A percentile compares a stretch with the other conserved stretches of the same genome.
Conservation (phyloP, 352 stramenopile species). For the Globisporangium uncinulatum region DNA sequence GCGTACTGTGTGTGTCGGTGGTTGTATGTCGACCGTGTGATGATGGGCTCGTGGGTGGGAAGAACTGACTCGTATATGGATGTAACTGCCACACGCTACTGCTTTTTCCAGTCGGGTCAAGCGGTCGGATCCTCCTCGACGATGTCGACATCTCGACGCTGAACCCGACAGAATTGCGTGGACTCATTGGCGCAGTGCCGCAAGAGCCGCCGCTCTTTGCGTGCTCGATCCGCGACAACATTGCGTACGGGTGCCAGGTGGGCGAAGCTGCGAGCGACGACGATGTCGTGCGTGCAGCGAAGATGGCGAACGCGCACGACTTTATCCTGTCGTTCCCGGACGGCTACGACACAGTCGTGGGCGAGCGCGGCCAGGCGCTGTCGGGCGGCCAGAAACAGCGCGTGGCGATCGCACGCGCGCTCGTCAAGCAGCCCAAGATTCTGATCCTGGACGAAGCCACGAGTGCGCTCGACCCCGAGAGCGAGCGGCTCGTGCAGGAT, state of each 20-base stretch:
- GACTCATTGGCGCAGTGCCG: slow-evolving; percentile 81
- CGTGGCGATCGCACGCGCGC: slow-evolving; percentile 53
- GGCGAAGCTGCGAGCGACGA: slow-evolving; percentile 18
- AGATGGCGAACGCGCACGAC: slow-evolving; percentile 24
- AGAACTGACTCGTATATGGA: no score
- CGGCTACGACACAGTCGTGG: slow-evolving; percentile 73
- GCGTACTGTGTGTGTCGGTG: slow-evolving; percentile 14
- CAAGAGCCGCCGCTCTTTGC: slow-evolving; percentile 59
- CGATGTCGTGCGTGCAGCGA: slow-evolving; percentile 25
- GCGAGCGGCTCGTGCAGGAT: slow-evolving; percentile 74
- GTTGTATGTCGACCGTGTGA: no score
- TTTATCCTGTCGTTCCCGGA: slow-evolving; percentile 81
- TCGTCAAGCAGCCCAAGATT: slow-evolving; percentile 73
- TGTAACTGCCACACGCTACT: no score
- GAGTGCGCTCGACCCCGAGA: no score
- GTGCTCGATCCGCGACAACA: slow-evolving; percentile 16
- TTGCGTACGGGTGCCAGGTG: slow-evolving; percentile 25
- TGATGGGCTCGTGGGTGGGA: no score
- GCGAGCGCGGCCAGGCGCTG: slow-evolving; percentile 62
- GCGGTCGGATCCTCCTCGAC: slow-evolving; percentile 17
- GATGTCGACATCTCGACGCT: slow-evolving; percentile 54
- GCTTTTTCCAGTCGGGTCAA: no score
- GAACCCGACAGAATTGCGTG: slow-evolving; percentile 58
- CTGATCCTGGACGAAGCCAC: slow-evolving; percentile 26
- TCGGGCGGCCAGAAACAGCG: slow-evolving; percentile 82